Base-by-base conservation (phyloP, 2,329 filamentous ascomycete genomes). In the Ploettnerulaceae sp. region DNA sequence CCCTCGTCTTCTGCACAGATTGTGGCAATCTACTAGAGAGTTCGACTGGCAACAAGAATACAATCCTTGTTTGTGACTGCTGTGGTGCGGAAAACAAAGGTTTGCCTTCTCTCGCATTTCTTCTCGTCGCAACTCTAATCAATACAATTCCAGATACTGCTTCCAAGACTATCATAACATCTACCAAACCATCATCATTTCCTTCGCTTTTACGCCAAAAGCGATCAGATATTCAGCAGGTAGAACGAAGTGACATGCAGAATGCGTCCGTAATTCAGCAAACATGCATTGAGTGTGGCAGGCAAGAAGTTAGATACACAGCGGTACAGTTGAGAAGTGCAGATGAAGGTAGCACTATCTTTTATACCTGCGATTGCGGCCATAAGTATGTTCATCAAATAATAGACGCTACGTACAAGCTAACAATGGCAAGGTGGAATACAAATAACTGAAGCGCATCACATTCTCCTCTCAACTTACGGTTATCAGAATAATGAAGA, bases 281-380 rank as follows among this genome's bases (percentile, higher is more conserved):
- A 64, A 81, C 76, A 34, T 97, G 93, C 64, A 78, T 84, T 35
- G 82, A 89, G 61, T 97, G 93, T 66, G 88, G 84, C 12, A 74
- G 81, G 43, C 82, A 81, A 43, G 84, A 95, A 64, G 89, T 97
- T 67, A 85, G 82, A 58, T 97, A 84, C 66, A 86, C 88, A 39
- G 85, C 85, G 2, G 80, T 89, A 51, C 93, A 98, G 66, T 71
- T 95, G 60, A 84, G 91, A 58, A 83, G 89, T 72, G 93, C 91
- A 45, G 93, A 98, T 66, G 91, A 97, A 79, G 93, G 93, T 51
- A 88, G 84, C 55, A 96, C 91, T 0, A 80, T 95, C 45, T 94
- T 96, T 62, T 95, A 89, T 69, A 84, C 76, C 50, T 96, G 90
- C 69, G 81, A 89, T 48, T 96, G 90, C 64, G 87, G 88, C 49